Base-by-base conservation (phyloP, 768 basidiomycete species). In the Leccinum olivaceopallidum region DNA sequence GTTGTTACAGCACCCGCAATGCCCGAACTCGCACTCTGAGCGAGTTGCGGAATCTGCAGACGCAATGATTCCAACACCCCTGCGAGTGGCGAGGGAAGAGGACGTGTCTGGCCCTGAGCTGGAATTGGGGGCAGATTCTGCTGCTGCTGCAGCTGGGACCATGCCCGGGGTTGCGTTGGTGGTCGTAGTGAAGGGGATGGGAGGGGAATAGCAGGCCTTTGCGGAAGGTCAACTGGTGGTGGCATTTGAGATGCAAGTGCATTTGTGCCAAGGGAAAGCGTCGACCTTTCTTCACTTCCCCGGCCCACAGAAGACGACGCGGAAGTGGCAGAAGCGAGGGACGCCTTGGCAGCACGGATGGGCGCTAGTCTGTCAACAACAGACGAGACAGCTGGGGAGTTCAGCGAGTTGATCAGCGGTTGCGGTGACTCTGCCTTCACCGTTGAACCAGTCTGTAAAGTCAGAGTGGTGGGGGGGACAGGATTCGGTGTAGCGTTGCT, bases 271-370 rank as follows among this genome's bases (percentile, higher is more conserved):
- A 48, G 36, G 34, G 18, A 30, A 28, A 20, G 6, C 2, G 22
- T 34, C n/a, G 10, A 1, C 50, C 20, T 26, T 6, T 7, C 13
- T 26, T 65, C 63, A 9, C 18, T 37, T 20, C 6, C 36, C 16
- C 20, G 47, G 36, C 14, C 55, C 53, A 39, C 57, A 55, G 69
- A 60, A 24, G 67, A 60, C 53, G 62, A 60, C n/a, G 24, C 4
- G n/a, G 53, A 39, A 30, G 53, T n/a, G 39, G 58, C 44, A 34
- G 64, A 58, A 16, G 39, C 39, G 32, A 75, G 62, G 8, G 67
- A 62, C 2, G 71, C 72, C 53, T 75, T 74, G 6, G 65, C 73
- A 28, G 74, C 74, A 28, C 73, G 73, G 60, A 74, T 74, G 22
- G 73, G 73, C 5, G 74, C 73, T 6, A 75, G 63, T 60, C 70